Conservation (phyloP, 495 filamentous ascomycete species). For the Endocarpon pusillum region DNA sequence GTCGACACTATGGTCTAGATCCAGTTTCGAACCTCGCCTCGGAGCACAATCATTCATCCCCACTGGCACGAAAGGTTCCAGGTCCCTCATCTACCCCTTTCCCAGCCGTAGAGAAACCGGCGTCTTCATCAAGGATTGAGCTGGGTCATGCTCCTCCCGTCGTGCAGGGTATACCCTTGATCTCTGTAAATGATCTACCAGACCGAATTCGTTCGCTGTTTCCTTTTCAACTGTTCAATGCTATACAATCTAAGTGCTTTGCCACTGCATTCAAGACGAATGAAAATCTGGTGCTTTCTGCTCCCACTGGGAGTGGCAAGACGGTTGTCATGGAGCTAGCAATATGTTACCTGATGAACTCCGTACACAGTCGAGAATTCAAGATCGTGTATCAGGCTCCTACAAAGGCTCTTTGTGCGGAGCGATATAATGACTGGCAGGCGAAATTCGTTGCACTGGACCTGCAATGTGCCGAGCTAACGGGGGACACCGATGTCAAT, state of each 20-base stretch:
- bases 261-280: slow-evolving; percentile 47
- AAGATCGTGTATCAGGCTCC: slow-evolving; percentile 95
- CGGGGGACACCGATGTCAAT: slow-evolving; percentile 69
- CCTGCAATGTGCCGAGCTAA: slow-evolving; percentile 68
- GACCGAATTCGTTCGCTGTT: slow-evolving; percentile 66
- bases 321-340: slow-evolving; percentile 83
- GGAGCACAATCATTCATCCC: too few species aligned
- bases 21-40: too few species aligned
- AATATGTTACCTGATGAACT: slow-evolving; percentile 60
- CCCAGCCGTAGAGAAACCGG: background rate
- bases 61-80: too few species aligned
- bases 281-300: slow-evolving; percentile 76
- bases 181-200: slow-evolving; percentile 56
- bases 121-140: slow-evolving; percentile 7
- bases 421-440: slow-evolving; percentile 71
- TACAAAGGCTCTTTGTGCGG: slow-evolving; percentile 81
- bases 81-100: too few species aligned
- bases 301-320: slow-evolving; percentile 90
- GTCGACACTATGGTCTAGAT: too few species aligned
- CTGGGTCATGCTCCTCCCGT: slow-evolving; percentile 24
- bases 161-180: slow-evolving; percentile 52
- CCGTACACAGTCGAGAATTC: slow-evolving; percentile 47
- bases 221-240: slow-evolving; percentile 72
- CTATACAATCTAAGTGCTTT: slow-evolving; percentile 82
- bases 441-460: slow-evolving; percentile 63